Evolutionary conservation across 2,329 filamentous ascomycete genomes (phyloP), one percentile per base, ranked within the genome.

Genomic region (Colletotrichum ledebouriae): DNA sequence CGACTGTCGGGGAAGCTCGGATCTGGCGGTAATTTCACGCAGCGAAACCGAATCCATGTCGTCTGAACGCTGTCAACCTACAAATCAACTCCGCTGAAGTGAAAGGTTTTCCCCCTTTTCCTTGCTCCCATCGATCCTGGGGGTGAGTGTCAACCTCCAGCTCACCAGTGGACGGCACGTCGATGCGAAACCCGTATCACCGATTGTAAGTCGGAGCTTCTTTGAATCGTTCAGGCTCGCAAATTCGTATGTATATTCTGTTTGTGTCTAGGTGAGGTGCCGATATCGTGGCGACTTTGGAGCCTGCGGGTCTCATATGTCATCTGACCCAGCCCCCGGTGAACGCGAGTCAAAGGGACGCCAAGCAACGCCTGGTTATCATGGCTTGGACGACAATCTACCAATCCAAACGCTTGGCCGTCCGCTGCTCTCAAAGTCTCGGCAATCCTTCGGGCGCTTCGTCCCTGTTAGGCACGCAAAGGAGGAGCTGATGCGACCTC

Each of bases 181-280:
- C 39, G 7, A 67, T 25, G 15, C 25, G 25, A 15, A 67, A 67
- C 0, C 63, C 57, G 15, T 57, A 56, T 2, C 52, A 42, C n/a
- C 58, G 20, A 12, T 67, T 22, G 1, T 34, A 42, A 5, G n/a
- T 44, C 2, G 12, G 25, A 9, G 20, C 11, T 11, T 63, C 62
- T 22, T 39, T 10, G 3, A n/a, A 37, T 2, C 10, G 13, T 2
- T 25, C 15, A 0, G 53, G 12, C 22, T 17, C 53, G 0, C 22
- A 20, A 20, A 59, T 61, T 1, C 49, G 47, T 6, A 66, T 5
- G 10, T 10, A 11, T 7, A n/a, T n/a, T 12, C 47, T 6, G n/a
- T 2, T 15, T 3, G 6, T 11, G 2, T 22, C 2, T 2, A 13
- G 25, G 25, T 0, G n/a, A 4, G 47, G n/a, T 3, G 9, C 29